Base-by-base conservation (phyloP, 176 grass and related monocot species). In the Phoenix dactylifera region DNA sequence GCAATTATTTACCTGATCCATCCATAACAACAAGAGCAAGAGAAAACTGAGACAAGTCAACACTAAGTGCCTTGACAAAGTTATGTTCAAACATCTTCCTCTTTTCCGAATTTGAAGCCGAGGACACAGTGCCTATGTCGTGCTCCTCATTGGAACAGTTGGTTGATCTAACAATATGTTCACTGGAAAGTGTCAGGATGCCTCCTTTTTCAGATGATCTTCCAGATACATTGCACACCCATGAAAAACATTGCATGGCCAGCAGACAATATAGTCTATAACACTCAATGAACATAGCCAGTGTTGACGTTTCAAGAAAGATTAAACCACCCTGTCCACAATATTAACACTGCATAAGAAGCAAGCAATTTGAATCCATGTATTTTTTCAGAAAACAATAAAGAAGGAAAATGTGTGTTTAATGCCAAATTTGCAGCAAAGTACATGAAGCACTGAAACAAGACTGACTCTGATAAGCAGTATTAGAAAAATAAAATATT, bases 301-400 rank as follows among this genome's bases (percentile, higher is more conserved):
- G 49, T 59, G 84, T 65, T 64, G 79, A 58, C 66, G 83, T 84
- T 87, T 93, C 88, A 65, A 87, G 61, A 81, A 87, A 87, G 63
- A 93, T 83, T 55, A 87, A 81, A 44, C 88, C 88, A 71, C 83
- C 88, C 88, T 87, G 83, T 50, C 52, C 77, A 89, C 49, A 44
- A 56, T 72, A 58, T 73, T 69, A 73, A 60, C 54, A 26, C 44
- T 23, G 15, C 14, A 29, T 62, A 63, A 78, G 30, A 65, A 9
- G 52, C 56, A 53, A 54, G 52, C 26, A 69, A 51, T 49, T 44
- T 44, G 12, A 44, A 44, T 44, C 2, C 1, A 9, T 44, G 35
- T 3, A 44, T 44, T 1, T 44, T 44, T 44, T 44, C 10, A 44
- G 10, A 44, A 44, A 44, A 44, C 10, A 44, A 44, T 44, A 44